phyloP scores from a whole-genome alignment of 305 asterid genomes.

The Fraxinus baroniana region DNA sequence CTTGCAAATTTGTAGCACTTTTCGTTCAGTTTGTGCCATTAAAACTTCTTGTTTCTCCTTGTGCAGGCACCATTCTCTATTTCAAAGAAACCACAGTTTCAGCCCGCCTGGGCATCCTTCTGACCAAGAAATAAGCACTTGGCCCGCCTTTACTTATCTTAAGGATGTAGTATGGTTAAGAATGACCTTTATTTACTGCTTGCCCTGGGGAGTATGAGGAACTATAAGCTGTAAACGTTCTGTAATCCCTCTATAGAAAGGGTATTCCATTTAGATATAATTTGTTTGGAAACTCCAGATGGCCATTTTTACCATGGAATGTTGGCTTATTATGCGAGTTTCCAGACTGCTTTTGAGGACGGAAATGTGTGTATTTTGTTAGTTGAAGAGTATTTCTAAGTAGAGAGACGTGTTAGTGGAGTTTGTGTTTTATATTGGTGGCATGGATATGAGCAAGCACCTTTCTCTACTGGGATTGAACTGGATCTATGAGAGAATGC shows the following conservation, averaged over 20 bases:
- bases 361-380: neutral
- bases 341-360: slow-evolving; percentile 3
- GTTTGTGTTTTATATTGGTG: neutral
- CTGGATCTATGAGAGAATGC: neutral
- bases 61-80: slow-evolving; percentile 25
- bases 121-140: slow-evolving; percentile 17
- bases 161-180: slow-evolving; percentile 20
- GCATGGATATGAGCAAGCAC: neutral
- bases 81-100: slow-evolving; percentile 28
- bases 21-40: neutral
- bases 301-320: neutral
- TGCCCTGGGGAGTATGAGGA: slow-evolving; percentile 14
- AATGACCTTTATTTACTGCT: slow-evolving; percentile 12
- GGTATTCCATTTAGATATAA: slow-evolving; percentile 38
- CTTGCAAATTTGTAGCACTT: neutral
- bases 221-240: slow-evolving; percentile 16
- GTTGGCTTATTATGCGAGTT: neutral
- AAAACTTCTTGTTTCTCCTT: neutral
- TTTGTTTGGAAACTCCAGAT: slow-evolving; percentile 12
- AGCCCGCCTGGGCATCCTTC: neutral
- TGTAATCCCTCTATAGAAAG: slow-evolving; percentile 14
- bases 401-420: neutral
- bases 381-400: neutral
- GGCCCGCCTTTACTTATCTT: slow-evolving; percentile 21
- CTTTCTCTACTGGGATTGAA: neutral